phyloP scores from a whole-genome alignment of 306 rosid genomes.

The Lotus japonicus region DNA sequence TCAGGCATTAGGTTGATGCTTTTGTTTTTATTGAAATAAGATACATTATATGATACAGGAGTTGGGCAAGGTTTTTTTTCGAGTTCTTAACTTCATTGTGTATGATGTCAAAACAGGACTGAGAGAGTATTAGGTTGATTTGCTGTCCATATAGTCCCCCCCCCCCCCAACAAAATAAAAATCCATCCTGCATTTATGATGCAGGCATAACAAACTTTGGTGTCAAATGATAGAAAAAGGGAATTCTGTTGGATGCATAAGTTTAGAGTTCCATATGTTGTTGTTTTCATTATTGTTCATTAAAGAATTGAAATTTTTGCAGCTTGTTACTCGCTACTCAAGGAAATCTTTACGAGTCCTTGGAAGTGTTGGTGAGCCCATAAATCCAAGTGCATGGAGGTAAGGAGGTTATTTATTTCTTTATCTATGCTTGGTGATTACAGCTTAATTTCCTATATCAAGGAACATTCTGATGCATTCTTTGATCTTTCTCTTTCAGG shows the following conservation, averaged over 20 bases:
- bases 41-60: too few species aligned
- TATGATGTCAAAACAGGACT: too few species aligned
- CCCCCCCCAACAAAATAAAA: too few species aligned
- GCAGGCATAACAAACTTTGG: not conserved
- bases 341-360: conserved; percentile 85
- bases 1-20: too few species aligned
- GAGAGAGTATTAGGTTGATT: too few species aligned
- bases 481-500: conserved; percentile 40
- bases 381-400: conserved; percentile 99
- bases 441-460: not conserved
- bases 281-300: conserved; percentile 5
- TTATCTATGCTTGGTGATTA: not conserved
- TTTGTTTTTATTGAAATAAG: too few species aligned
- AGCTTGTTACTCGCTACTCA: conserved; percentile 81
- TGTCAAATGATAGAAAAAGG: not conserved
- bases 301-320: conserved; percentile 29
- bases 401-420: too few species aligned
- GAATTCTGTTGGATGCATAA: not conserved
- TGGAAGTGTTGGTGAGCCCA: conserved; percentile 99
- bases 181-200: not conserved
- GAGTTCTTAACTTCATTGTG: too few species aligned
- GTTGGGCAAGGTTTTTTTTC: too few species aligned
- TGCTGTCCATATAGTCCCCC: too few species aligned
- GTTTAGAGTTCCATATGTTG: not conserved
- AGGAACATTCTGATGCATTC: not conserved